Conservation (phyloP, 2,329 filamentous ascomycete species). For the Albophoma yamanashiensis region DNA sequence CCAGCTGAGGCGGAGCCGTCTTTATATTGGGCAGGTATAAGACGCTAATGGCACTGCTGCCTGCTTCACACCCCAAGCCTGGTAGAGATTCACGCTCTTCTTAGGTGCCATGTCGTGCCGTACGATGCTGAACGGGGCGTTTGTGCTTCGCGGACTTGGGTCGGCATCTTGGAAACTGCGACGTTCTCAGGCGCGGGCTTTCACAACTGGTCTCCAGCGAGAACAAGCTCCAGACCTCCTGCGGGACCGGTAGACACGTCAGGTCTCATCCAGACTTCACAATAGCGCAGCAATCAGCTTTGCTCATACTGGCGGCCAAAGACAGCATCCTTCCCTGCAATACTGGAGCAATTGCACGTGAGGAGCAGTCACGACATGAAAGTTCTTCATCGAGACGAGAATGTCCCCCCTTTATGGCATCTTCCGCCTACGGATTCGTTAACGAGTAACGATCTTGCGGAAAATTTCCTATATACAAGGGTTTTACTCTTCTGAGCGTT, state of each 20-base stretch:
- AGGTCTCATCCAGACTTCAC: neutral
- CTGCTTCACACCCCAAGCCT: neutral
- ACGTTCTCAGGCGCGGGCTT: neutral
- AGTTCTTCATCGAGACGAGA: neutral
- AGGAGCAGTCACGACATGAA: neutral
- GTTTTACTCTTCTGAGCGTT: conserved; percentile 47
- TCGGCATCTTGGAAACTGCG: too few relatives aligned
- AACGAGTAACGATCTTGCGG: conserved; percentile 26
- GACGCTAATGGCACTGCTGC: neutral
- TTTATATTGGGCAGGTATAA: neutral
- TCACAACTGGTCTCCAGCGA: neutral
- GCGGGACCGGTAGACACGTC: too few relatives aligned
- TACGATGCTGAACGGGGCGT: neutral
- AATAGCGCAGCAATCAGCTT: neutral
- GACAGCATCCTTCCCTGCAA: neutral
- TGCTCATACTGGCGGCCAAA: neutral
- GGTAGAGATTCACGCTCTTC: neutral
- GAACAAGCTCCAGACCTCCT: too few relatives aligned
- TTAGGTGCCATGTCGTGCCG: neutral
- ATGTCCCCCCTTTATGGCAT: conserved; percentile 55
- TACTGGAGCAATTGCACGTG: neutral
- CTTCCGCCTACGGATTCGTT: conserved; percentile 34
- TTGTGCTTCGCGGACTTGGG: neutral
- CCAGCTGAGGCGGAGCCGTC: neutral
- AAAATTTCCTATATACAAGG: conserved; percentile 56